Percentiles rank a stretch among this genome's conserved stretches.
Conservation (phyloP, 805 yeast genomes). For the Danielozyma ontarioensis region DNA sequence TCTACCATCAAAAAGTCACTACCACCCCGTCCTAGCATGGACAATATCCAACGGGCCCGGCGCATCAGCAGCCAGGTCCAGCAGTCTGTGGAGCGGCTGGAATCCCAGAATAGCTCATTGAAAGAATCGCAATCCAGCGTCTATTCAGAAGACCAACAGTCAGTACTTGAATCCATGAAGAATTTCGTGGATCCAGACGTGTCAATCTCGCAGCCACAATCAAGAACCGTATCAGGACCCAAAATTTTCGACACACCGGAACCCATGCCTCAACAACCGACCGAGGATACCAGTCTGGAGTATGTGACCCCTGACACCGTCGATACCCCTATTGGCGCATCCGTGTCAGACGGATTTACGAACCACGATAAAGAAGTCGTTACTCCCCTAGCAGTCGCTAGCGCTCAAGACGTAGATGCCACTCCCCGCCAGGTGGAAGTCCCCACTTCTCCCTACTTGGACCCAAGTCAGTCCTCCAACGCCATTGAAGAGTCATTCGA, state of each 20-base stretch:
- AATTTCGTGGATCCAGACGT: background rate
- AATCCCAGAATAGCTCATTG: background rate
- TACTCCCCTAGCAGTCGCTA: too few species aligned
- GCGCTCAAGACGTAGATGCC: background rate
- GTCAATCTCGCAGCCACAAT: background rate
- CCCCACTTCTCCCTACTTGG: background rate
- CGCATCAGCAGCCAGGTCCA: background rate
- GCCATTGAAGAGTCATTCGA: too few species aligned
- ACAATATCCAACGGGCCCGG: background rate
- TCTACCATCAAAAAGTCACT: too few species aligned
- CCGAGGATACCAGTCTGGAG: background rate
- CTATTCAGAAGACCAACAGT: too few species aligned
- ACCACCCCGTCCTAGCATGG: background rate
- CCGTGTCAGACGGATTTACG: too few species aligned
- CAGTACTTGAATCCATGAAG: too few species aligned
- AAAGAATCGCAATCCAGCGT: too few species aligned
- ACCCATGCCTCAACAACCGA: background rate
- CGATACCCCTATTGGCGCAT: background rate
- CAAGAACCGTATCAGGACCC: background rate
- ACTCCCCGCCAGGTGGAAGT: background rate
- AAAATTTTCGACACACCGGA: background rate
- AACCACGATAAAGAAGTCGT: too few species aligned
- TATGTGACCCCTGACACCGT: background rate
- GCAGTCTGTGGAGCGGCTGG: background rate
- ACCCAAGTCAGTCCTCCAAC: background rate